These are phyloP conservation scores for Chaetomium olivaceum DNA, from an alignment of 2,329 filamentous ascomycete species.

Conservation along the genomic window DNA sequence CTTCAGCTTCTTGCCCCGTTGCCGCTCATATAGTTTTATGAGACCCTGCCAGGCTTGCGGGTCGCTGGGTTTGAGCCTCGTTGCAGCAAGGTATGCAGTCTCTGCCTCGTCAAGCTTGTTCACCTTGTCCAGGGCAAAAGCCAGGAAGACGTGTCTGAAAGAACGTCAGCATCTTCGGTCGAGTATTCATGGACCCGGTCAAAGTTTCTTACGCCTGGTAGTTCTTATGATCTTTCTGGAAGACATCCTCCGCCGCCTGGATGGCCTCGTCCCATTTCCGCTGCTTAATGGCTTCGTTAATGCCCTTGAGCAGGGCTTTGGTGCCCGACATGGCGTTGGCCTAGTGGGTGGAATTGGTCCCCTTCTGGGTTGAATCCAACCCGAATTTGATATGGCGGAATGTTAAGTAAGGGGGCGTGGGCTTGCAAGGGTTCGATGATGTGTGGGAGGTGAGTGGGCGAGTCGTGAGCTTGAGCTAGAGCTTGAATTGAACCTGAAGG, in stretches of 20 bases:
- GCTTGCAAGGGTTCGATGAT: background rate
- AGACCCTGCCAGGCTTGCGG: slow-evolving; percentile 90
- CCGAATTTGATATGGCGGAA: background rate
- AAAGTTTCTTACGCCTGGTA: too few species aligned
- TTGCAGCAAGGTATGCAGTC: slow-evolving; percentile 71
- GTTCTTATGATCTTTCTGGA: slow-evolving; percentile 72
- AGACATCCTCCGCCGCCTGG: slow-evolving; percentile 65
- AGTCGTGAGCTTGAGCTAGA: background rate
- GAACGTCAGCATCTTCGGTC: background rate
- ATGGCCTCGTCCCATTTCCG: slow-evolving; percentile 78
- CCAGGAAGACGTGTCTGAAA: slow-evolving; percentile 76
- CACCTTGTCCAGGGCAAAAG: slow-evolving; percentile 79
- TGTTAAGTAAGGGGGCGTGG: background rate
- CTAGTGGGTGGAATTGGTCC: background rate
- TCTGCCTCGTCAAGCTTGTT: slow-evolving; percentile 72
- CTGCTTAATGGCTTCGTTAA: slow-evolving; percentile 74
- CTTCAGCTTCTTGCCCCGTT: slow-evolving; percentile 66
- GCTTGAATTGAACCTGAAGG: background rate
- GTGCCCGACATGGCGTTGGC: slow-evolving; percentile 48
- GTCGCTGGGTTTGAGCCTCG: slow-evolving; percentile 70
- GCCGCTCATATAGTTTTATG: slow-evolving; percentile 80
- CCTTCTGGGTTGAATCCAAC: background rate
- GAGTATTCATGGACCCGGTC: too few species aligned
- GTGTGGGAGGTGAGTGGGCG: background rate
- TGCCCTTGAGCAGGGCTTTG: slow-evolving; percentile 79